phyloP scores from a whole-genome alignment of 176 grass and related monocot species.

The Thalia dealbata region DNA sequence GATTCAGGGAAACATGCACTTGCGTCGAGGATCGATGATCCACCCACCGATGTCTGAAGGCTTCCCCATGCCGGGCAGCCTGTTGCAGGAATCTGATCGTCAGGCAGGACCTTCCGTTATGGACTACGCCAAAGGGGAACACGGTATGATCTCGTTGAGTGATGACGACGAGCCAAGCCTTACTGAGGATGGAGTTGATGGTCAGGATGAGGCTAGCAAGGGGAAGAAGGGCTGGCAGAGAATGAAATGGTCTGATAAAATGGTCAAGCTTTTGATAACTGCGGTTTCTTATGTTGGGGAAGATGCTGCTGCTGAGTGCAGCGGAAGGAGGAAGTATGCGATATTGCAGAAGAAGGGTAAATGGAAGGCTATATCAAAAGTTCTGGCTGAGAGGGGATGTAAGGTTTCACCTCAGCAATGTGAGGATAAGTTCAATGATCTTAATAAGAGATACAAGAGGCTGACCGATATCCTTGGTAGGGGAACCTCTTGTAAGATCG shows the following conservation, averaged over 20 bases:
- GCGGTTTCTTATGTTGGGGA: conserved; percentile 41
- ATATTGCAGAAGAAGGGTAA: conserved; percentile 61
- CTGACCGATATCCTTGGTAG: conserved; percentile 54
- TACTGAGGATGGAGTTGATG: conserved; percentile 35
- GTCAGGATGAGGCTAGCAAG: conserved; percentile 24
- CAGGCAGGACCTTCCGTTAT: neutral
- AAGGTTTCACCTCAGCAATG: conserved; percentile 57
- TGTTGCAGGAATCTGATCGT: neutral
- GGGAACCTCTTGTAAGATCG: conserved; percentile 46
- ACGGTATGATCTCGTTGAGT: conserved; percentile 24
- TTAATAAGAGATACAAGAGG: conserved; percentile 67
- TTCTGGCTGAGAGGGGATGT: conserved; percentile 46
- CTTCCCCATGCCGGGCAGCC: neutral
- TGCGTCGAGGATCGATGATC: neutral
- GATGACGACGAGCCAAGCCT: conserved; percentile 28
- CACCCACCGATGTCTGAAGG: neutral
- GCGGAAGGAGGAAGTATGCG: conserved; percentile 32
- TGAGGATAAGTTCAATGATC: conserved; percentile 73
- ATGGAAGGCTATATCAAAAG: conserved; percentile 55
- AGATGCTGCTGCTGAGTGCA: conserved; percentile 29
- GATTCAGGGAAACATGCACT: conserved; percentile 1
- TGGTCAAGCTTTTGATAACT: conserved; percentile 56
- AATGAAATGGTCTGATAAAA: conserved; percentile 60
- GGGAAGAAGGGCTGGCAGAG: conserved; percentile 48
- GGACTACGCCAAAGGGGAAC: neutral